Evolutionary conservation across 2,329 filamentous ascomycete genomes (phyloP).

Genomic region (Fusarium tricinctum): DNA sequence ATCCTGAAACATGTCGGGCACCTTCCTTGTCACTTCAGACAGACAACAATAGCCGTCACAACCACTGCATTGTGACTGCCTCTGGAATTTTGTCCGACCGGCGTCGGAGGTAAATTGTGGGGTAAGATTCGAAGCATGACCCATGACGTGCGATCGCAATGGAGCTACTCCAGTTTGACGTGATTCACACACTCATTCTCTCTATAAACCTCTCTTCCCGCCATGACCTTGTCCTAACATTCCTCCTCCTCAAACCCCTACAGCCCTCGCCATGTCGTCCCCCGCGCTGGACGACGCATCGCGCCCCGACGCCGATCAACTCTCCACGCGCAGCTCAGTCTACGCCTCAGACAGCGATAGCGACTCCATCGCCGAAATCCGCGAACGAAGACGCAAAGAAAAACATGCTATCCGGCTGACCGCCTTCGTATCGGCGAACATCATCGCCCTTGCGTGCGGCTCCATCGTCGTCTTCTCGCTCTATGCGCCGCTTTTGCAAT

Average conservation of each 20-base stretch:
- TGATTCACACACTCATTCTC: constrained; percentile 23
- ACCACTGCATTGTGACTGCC: constrained; percentile 6
- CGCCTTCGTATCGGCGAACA: constrained; percentile 68
- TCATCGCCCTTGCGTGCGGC: constrained; percentile 81
- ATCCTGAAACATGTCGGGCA: too few relatives aligned
- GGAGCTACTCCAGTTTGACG: constrained; percentile 29
- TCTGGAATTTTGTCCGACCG: constrained; percentile 23
- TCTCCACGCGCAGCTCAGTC: constrained; percentile 43
- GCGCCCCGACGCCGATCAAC: constrained; percentile 45
- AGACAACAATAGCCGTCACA: constrained; percentile 13
- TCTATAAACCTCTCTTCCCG: neutral
- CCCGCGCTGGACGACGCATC: constrained; percentile 36
- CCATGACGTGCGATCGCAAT: constrained; percentile 44
- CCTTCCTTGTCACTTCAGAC: too few relatives aligned
- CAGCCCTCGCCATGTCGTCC: constrained; percentile 40
- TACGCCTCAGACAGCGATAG: constrained; percentile 41
- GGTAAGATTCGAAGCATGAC: constrained; percentile 19
- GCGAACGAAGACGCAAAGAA: constrained; percentile 45
- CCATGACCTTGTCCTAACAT: constrained; percentile 27
- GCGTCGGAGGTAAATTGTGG: constrained; percentile 34
- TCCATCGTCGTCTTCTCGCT: constrained; percentile 95
- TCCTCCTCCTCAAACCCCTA: neutral
- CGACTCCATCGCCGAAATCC: constrained; percentile 42
- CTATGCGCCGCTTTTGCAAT: constrained; percentile 92
- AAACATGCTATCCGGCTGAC: constrained; percentile 58